Evolutionary conservation across 768 basidiomycete genomes (phyloP).

Genomic region (Collybia mongolica): DNA sequence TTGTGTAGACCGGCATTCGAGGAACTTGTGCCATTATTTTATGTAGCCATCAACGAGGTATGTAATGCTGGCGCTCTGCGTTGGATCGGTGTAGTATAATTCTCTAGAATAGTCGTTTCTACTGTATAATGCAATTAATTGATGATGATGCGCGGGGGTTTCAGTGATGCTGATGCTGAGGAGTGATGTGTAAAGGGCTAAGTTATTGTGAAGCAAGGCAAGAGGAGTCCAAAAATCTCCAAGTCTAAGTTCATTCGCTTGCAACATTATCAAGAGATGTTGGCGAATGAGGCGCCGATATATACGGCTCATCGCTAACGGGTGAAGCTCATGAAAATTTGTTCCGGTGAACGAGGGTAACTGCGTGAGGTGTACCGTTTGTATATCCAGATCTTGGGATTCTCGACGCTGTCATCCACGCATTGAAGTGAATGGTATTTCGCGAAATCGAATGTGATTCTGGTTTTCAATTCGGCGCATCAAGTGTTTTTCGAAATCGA

Average conservation of each 20-base stretch:
- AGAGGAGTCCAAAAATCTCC: background rate
- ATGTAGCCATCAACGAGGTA: no score
- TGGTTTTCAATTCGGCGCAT: conserved; percentile 39
- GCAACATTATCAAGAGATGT: no score
- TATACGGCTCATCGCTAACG: no score
- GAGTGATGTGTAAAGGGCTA: conserved; percentile 10
- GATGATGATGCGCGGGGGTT: conserved; percentile 1
- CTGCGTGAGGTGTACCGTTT: background rate
- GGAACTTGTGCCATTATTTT: no score
- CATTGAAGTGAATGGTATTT: conserved; percentile 10
- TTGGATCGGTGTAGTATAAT: conserved; percentile 4
- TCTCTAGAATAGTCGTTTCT: no score
- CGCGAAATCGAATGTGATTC: conserved; percentile 25
- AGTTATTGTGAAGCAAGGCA: conserved; percentile 6
- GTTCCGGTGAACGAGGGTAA: no score
- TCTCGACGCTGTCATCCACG: conserved; percentile 5
- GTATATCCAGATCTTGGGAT: background rate
- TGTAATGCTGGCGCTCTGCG: no score
- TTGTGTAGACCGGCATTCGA: no score
- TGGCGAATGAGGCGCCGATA: no score
- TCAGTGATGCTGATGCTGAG: conserved; percentile 18
- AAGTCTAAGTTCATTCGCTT: no score
- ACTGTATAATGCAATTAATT: conserved; percentile 12
- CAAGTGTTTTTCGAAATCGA: conserved; percentile 41
- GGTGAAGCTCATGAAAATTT: no score